These are phyloP conservation scores for Quercus robur DNA, from an alignment of 306 rosid species.

Conservation along the genomic window DNA sequence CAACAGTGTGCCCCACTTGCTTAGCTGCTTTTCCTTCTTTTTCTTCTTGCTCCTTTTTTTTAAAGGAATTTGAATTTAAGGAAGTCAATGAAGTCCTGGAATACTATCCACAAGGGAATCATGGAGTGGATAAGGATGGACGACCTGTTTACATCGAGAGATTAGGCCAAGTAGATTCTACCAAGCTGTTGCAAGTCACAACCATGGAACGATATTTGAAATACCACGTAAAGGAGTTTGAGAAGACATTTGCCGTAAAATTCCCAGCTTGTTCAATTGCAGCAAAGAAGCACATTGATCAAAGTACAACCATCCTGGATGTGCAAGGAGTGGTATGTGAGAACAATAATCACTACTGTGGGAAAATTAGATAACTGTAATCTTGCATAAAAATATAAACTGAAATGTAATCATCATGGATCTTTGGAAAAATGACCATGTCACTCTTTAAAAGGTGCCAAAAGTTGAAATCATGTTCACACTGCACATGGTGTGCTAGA, in stretches of 20 bases:
- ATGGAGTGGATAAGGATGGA: conserved; percentile 95
- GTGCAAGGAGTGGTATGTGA: conserved; percentile 92
- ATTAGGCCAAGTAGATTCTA: conserved; percentile 68
- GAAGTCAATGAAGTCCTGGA: conserved; percentile 63
- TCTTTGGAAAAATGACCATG: neutral
- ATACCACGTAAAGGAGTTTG: conserved; percentile 82
- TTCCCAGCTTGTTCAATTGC: conserved; percentile 94
- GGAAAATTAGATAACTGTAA: neutral
- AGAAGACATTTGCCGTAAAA: conserved; percentile 67
- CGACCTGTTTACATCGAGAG: conserved; percentile 84
- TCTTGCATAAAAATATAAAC: neutral
- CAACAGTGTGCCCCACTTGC: neutral
- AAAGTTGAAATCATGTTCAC: neutral
- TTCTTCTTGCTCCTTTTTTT: neutral
- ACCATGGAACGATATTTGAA: conserved; percentile 79
- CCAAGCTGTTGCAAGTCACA: conserved; percentile 78
- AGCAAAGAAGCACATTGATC: conserved; percentile 88
- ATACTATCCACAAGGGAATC: conserved; percentile 92
- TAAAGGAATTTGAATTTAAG: conserved; percentile 76
- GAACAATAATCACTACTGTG: conserved; percentile 8
- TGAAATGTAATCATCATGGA: neutral
- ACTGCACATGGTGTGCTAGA: no score
- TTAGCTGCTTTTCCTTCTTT: neutral
- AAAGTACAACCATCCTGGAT: conserved; percentile 89
- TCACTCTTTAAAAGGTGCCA: neutral